Evolutionary conservation across 768 basidiomycete species (phyloP).

Genomic region (Gautieria morchelliformis): DNA sequence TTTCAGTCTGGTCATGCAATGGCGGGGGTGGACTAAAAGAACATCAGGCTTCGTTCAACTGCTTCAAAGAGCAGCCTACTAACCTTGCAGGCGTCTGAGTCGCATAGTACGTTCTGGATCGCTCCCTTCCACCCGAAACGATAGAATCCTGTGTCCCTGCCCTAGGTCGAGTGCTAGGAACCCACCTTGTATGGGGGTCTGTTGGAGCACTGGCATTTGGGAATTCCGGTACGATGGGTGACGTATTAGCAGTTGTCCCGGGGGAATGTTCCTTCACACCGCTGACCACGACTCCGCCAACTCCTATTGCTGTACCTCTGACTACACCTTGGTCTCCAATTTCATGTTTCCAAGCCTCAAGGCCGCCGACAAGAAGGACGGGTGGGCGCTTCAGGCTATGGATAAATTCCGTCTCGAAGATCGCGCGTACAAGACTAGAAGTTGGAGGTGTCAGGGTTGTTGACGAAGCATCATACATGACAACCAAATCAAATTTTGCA

Average conservation of each 20-base stretch:
- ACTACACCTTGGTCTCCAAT: conserved; percentile 34
- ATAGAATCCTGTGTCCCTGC: background rate
- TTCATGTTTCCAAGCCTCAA: conserved; percentile 65
- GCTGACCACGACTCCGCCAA: background rate
- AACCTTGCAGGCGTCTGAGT: background rate
- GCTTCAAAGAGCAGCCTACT: background rate
- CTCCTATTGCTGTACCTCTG: background rate
- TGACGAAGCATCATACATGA: conserved; percentile 69
- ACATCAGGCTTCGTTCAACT: background rate
- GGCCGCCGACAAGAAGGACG: conserved; percentile 75
- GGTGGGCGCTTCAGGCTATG: conserved; percentile 68
- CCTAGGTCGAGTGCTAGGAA: conserved; percentile 2
- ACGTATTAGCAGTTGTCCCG: background rate
- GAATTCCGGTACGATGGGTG: background rate
- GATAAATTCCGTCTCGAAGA: conserved; percentile 65
- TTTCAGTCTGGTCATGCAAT: conserved; percentile 4
- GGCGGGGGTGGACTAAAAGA: conserved; percentile 1
- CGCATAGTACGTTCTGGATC: background rate
- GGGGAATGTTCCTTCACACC: background rate
- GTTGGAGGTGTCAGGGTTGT: conserved; percentile 38
- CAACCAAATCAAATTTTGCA: conserved; percentile 81
- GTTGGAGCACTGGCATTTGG: background rate
- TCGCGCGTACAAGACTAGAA: conserved; percentile 52
- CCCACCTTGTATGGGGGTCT: conserved; percentile 4
- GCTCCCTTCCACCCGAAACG: background rate